Percentiles rank a stretch among this genome's conserved stretches.
Conservation (phyloP, 2,329 filamentous ascomycete species). For the Teratosphaeria gauchensis region DNA sequence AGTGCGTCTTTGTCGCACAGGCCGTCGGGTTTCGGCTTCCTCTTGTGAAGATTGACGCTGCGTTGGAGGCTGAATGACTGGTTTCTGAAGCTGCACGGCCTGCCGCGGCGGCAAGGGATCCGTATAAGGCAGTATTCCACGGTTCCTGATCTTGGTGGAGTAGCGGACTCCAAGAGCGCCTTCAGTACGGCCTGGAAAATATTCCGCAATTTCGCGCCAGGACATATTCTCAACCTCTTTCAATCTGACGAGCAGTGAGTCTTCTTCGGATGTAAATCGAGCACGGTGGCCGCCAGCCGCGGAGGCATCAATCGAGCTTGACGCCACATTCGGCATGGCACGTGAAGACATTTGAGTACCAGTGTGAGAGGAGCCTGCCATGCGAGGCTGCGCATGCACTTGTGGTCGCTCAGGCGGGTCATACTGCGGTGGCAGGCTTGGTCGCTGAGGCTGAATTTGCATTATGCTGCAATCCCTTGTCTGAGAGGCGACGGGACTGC, state of each 20-base stretch:
- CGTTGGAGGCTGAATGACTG: neutral
- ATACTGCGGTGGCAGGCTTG: neutral
- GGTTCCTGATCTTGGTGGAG: constrained; percentile 2
- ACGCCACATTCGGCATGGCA: neutral
- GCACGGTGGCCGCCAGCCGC: neutral
- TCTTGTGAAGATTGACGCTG: neutral
- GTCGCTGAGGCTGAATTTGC: neutral
- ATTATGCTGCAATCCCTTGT: too few species aligned
- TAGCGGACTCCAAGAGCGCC: neutral
- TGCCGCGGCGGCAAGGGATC: neutral
- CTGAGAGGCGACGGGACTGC: too few species aligned
- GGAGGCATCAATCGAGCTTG: neutral
- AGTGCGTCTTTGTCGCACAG: neutral
- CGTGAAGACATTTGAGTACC: neutral
- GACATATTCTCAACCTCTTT: neutral
- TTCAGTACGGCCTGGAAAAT: neutral
- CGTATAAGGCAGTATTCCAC: neutral
- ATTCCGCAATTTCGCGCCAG: neutral
- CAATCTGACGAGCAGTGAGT: neutral
- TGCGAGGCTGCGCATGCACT: neutral
- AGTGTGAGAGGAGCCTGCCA: neutral
- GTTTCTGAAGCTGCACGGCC: neutral
- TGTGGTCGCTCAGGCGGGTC: neutral
- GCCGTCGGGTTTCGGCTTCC: neutral
- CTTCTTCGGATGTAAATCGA: neutral